These are phyloP conservation scores for Penstemon eatonii DNA, from an alignment of 257 asterid species.

Conservation along the genomic window DNA sequence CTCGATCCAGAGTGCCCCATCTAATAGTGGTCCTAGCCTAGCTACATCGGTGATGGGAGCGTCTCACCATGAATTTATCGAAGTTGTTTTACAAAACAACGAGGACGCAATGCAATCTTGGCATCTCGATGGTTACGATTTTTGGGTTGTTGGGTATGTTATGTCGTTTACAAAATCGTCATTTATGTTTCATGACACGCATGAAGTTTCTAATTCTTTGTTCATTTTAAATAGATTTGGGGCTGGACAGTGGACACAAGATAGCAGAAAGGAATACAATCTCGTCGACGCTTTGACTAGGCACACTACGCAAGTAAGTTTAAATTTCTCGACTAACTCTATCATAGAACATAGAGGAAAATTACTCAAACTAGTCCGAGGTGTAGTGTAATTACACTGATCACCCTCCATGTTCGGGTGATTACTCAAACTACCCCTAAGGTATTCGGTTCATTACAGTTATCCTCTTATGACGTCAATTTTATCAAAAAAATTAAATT, in stretches of 20 bases:
- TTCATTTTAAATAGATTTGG: conserved; percentile 59
- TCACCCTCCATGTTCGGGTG: no score
- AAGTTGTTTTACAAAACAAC: conserved; percentile 74
- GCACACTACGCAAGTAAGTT: conserved; percentile 80
- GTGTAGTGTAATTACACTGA: no score
- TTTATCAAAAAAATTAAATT: no score
- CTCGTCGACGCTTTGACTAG: conserved; percentile 87
- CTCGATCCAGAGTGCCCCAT: conserved; percentile 61
- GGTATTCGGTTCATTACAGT: no score
- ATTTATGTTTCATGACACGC: not conserved
- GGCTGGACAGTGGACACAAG: conserved; percentile 68
- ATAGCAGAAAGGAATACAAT: conserved; percentile 62
- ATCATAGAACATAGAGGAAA: no score
- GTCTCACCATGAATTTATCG: conserved; percentile 76
- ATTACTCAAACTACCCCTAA: no score
- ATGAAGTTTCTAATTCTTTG: conserved; percentile 24
- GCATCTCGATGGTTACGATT: conserved; percentile 98
- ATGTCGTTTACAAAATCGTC: conserved; percentile 12
- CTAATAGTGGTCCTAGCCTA: conserved; percentile 45
- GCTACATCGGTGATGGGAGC: conserved; percentile 68
- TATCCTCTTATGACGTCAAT: no score
- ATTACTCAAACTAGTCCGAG: no score
- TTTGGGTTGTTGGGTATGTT: conserved; percentile 95
- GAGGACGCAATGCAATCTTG: conserved; percentile 66
- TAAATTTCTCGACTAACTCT: not conserved